Evolutionary conservation across 2,329 filamentous ascomycete species (phyloP).

Genomic region (Dothistroma pini): DNA sequence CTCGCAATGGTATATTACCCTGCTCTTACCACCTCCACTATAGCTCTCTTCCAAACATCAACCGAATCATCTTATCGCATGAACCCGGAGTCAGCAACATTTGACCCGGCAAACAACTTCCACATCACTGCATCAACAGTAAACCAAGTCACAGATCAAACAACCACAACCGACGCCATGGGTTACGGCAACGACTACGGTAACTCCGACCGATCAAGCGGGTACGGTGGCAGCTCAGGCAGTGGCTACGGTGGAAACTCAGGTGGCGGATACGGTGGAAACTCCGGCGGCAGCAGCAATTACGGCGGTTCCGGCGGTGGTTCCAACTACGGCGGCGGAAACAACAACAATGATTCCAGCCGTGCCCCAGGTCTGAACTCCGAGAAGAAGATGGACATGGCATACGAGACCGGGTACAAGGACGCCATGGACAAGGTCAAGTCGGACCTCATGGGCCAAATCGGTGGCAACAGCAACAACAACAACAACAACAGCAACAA

Average conservation of each 20-base stretch:
- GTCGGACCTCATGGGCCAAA: slow-evolving; percentile 23
- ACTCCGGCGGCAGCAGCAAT: not conserved
- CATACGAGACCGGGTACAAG: slow-evolving; percentile 25
- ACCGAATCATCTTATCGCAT: not conserved
- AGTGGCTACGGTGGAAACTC: not conserved
- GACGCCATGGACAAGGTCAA: slow-evolving; percentile 26
- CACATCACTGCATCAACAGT: slow-evolving; percentile 1
- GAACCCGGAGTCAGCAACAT: slow-evolving; percentile 1
- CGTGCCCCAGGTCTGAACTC: slow-evolving; percentile 13
- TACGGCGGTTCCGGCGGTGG: not conserved
- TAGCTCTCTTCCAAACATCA: not conserved
- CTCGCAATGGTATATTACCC: not conserved
- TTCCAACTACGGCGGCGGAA: not conserved
- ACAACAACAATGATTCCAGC: not conserved
- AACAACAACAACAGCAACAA: not conserved
- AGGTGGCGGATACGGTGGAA: not conserved
- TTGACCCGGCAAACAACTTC: not conserved
- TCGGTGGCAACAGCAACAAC: slow-evolving; percentile 6
- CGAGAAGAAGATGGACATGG: slow-evolving; percentile 25
- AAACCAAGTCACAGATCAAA: not conserved
- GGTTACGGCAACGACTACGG: slow-evolving; percentile 4
- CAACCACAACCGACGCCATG: not conserved
- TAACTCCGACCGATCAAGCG: slow-evolving; percentile 4
- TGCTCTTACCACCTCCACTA: not conserved
- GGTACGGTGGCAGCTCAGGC: not conserved